phyloP scores from a whole-genome alignment of 441 rosid species.

The Pelargonium fulgidum region DNA sequence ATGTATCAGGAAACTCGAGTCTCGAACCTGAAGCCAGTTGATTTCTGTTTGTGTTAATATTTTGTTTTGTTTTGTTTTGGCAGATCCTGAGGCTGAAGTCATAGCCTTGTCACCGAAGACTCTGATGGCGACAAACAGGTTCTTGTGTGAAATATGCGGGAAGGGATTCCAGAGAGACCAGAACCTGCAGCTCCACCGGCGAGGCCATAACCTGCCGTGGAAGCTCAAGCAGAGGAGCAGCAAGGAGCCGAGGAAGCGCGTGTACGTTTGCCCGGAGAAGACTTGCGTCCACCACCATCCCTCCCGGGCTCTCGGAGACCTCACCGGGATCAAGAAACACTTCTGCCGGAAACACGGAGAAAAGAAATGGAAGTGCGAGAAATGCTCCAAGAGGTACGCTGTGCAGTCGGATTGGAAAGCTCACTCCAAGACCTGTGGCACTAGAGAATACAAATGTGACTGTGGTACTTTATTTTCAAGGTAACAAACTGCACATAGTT shows the following conservation, averaged over 20 bases:
- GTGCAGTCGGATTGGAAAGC: conserved; percentile 69
- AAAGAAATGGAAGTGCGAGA: conserved; percentile 62
- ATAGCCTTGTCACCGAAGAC: conserved; percentile 51
- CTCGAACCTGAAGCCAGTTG: neutral
- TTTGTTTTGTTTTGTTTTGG: too few relatives aligned
- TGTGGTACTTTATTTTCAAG: conserved; percentile 56
- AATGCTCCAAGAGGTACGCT: conserved; percentile 53
- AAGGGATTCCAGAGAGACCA: conserved; percentile 60
- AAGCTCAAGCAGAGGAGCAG: conserved; percentile 52
- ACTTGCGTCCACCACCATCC: conserved; percentile 56
- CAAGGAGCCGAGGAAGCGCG: conserved; percentile 43
- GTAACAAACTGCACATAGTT: conserved; percentile 18
- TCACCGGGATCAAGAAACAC: conserved; percentile 57
- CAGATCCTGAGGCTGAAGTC: conserved; percentile 58
- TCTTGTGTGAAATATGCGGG: conserved; percentile 53
- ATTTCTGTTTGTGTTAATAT: neutral
- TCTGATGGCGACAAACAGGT: conserved; percentile 55
- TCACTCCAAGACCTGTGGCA: conserved; percentile 50
- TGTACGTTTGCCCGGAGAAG: conserved; percentile 50
- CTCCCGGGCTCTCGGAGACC: conserved; percentile 51
- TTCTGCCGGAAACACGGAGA: conserved; percentile 60
- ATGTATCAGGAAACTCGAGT: too few relatives aligned
- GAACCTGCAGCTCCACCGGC: conserved; percentile 59
- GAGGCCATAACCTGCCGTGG: conserved; percentile 68
- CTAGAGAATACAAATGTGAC: conserved; percentile 52